These are phyloP conservation scores for Mycena albidolilacea DNA, from an alignment of 768 basidiomycete genomes.

Conservation along the genomic window DNA sequence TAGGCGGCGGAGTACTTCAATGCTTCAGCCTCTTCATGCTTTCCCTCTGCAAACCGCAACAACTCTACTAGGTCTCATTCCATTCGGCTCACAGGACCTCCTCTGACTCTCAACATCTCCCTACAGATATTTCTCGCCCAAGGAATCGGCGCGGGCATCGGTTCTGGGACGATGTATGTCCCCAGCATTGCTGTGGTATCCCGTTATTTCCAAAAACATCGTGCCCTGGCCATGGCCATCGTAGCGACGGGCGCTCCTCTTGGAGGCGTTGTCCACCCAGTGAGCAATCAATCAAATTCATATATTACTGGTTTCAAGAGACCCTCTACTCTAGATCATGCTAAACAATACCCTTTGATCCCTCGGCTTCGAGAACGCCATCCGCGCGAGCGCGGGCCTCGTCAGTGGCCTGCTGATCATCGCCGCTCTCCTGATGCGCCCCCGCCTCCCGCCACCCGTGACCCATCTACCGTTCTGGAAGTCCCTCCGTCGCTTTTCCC, in stretches of 20 bases:
- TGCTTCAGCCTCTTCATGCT: slow-evolving; percentile 61
- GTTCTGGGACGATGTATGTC: slow-evolving; percentile 58
- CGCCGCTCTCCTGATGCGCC: slow-evolving; percentile 57
- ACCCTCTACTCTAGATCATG: slow-evolving; percentile 47
- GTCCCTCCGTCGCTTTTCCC: slow-evolving; percentile 34
- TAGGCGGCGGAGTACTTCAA: slow-evolving; percentile 54
- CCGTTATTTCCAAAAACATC: slow-evolving; percentile 60
- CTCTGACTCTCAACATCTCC: background rate
- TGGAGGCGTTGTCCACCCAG: slow-evolving; percentile 58
- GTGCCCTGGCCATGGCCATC: slow-evolving; percentile 63
- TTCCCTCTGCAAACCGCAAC: slow-evolving; percentile 58
- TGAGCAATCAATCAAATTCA: no score
- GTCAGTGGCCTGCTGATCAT: slow-evolving; percentile 55
- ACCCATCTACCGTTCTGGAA: slow-evolving; percentile 21
- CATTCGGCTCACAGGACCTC: slow-evolving; percentile 7
- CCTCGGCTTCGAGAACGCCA: slow-evolving; percentile 60
- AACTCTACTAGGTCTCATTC: slow-evolving; percentile 58
- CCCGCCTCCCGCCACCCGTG: slow-evolving; percentile 51
- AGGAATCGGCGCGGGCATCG: slow-evolving; percentile 60
- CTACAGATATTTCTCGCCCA: slow-evolving; percentile 60
- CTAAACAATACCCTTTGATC: slow-evolving; percentile 56
- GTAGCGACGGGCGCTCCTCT: slow-evolving; percentile 61
- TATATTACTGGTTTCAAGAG: no score
- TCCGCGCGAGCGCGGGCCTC: slow-evolving; percentile 58
- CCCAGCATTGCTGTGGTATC: slow-evolving; percentile 61